Evolutionary conservation across 768 basidiomycete species (phyloP).

Genomic region (Boletus patriciae): DNA sequence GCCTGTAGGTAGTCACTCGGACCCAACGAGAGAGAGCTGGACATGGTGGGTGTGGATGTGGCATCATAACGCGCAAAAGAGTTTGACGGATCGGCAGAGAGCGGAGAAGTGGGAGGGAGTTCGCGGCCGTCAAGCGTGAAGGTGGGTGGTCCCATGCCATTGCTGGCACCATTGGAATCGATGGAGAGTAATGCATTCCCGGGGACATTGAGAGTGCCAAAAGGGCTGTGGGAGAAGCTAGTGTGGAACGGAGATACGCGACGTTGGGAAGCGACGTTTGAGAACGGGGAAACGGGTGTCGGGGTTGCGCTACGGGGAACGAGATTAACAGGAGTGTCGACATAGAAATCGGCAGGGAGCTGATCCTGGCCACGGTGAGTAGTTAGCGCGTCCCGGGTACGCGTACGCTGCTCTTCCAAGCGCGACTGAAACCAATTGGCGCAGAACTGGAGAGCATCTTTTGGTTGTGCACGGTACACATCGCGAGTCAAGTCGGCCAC

Average conservation of each 20-base stretch:
- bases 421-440: constrained; percentile 93
- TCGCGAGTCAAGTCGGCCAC: constrained; percentile 86
- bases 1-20: constrained; percentile 70
- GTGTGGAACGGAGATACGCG: constrained; percentile 54
- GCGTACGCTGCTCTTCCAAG: constrained; percentile 79
- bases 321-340: constrained; percentile 48
- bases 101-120: constrained; percentile 60
- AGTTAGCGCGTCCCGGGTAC: constrained; percentile 59
- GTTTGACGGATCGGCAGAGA: constrained; percentile 42
- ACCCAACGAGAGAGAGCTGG: constrained; percentile 39
- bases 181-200: constrained; percentile 73
- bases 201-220: constrained; percentile 76
- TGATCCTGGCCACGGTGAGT: constrained; percentile 51
- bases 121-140: constrained; percentile 62
- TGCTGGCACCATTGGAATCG: constrained; percentile 35
- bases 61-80: constrained; percentile 56
- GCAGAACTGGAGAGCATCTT: constrained; percentile 89
- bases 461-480: constrained; percentile 80
- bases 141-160: constrained; percentile 45
- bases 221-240: constrained; percentile 63
- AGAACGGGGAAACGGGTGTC: constrained; percentile 55
- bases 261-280: constrained; percentile 46
- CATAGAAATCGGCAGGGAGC: constrained; percentile 57
- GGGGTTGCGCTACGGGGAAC: constrained; percentile 34
- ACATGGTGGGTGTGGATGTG: constrained; percentile 44